These are phyloP conservation scores for Scedosporium dehoogii DNA, from an alignment of 2,329 filamentous ascomycete genomes.

Conservation along the genomic window DNA sequence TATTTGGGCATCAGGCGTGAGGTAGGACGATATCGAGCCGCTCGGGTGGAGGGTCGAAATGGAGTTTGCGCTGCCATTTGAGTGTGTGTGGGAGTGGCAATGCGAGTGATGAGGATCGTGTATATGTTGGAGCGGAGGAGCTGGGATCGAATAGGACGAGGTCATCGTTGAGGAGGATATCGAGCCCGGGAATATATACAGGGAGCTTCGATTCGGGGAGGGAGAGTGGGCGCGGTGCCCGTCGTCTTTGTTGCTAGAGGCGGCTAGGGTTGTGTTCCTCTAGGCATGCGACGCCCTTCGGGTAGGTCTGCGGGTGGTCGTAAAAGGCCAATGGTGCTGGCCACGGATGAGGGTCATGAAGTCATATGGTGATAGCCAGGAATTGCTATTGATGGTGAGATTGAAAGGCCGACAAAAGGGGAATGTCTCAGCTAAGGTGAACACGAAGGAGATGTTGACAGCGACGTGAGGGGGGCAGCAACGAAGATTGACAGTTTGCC, in stretches of 20 bases:
- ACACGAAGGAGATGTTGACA: neutral
- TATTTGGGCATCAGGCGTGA: neutral
- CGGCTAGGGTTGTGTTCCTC: neutral
- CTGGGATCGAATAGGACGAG: constrained; percentile 44
- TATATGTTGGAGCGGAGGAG: constrained; percentile 37
- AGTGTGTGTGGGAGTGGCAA: constrained; percentile 1
- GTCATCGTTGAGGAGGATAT: constrained; percentile 27
- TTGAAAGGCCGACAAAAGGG: neutral
- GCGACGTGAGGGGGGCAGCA: neutral
- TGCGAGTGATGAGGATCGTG: constrained; percentile 20
- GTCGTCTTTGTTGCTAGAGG: neutral
- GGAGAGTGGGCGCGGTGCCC: neutral
- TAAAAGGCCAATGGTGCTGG: neutral
- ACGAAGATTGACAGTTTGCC: neutral
- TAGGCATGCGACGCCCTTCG: neutral
- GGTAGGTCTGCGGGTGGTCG: neutral
- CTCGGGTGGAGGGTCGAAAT: neutral
- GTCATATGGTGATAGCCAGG: neutral
- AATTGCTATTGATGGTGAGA: neutral
- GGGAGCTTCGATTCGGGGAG: neutral
- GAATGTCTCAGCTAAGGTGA: neutral
- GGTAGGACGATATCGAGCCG: neutral
- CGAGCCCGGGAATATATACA: neutral
- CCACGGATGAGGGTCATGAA: neutral
- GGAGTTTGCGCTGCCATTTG: neutral